These are phyloP conservation scores for Pseudopyricularia cyperi DNA, from an alignment of 2,329 filamentous ascomycete genomes.

Conservation along the genomic window DNA sequence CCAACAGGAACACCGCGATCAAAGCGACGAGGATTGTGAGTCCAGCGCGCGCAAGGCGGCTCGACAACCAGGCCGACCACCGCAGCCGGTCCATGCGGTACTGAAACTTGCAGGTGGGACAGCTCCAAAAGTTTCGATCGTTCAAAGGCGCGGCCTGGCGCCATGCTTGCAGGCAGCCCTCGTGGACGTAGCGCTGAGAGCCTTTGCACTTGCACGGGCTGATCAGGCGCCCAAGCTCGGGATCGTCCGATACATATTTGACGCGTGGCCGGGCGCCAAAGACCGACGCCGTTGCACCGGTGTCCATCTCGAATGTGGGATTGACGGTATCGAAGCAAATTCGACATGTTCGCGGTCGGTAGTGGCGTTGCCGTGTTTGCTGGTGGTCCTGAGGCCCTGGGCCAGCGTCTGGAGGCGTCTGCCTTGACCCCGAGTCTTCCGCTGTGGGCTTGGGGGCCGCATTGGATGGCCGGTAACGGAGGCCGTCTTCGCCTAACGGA, in stretches of 20 bases:
- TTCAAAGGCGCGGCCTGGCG: constrained; percentile 54
- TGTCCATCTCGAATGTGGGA: constrained; percentile 29
- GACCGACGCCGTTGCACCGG: constrained; percentile 19
- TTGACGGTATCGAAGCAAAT: constrained; percentile 69
- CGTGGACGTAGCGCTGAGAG: constrained; percentile 85
- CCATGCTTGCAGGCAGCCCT: constrained; percentile 78
- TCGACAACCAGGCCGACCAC: constrained; percentile 59
- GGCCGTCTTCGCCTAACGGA: neutral
- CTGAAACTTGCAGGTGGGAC: constrained; percentile 73
- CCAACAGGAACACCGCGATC: constrained; percentile 64
- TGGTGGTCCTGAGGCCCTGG: constrained; percentile 7
- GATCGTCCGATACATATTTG: constrained; percentile 60
- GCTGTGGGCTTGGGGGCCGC: neutral
- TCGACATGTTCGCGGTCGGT: constrained; percentile 65
- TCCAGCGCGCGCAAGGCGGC: constrained; percentile 49
- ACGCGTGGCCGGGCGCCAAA: constrained; percentile 16
- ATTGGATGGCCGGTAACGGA: neutral
- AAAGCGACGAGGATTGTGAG: constrained; percentile 64
- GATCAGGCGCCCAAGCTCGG: constrained; percentile 63
- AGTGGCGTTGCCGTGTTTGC: constrained; percentile 28
- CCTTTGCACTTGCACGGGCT: constrained; percentile 91
- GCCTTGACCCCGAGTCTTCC: neutral
- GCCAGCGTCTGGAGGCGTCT: neutral
- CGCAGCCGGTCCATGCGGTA: constrained; percentile 69
- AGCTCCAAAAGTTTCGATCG: constrained; percentile 69